A percentile compares a stretch with the other conserved stretches of the same genome.
Evolutionary conservation across 164 flowering plant genomes (phyloP).

Genomic region (Magnolia changhungtana): DNA sequence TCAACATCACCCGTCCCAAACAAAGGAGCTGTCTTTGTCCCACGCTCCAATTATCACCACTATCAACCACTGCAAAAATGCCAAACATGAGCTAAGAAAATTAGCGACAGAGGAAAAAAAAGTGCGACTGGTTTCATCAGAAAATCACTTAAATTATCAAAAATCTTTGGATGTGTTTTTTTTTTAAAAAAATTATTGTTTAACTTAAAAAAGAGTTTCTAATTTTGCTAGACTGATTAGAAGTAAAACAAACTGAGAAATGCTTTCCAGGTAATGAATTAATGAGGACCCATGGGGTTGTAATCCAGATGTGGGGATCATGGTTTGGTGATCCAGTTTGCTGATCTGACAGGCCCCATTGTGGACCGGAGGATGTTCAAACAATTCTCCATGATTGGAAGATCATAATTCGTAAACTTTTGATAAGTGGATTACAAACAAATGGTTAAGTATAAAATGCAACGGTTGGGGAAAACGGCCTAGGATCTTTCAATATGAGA

Average conservation of each 20-base stretch:
- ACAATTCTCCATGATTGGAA: too few species aligned
- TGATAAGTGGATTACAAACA: too few species aligned
- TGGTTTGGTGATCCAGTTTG: neutral
- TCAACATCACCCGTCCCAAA: slow-evolving; percentile 85
- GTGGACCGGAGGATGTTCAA: neutral
- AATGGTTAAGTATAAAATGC: too few species aligned
- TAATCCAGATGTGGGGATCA: neutral
- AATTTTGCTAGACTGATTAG: neutral
- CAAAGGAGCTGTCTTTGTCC: slow-evolving; percentile 97
- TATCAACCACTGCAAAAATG: slow-evolving; percentile 59
- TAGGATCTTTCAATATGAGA: too few species aligned
- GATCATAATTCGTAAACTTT: too few species aligned
- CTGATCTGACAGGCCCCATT: neutral
- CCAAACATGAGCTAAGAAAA: neutral
- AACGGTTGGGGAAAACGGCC: too few species aligned
- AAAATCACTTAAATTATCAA: neutral
- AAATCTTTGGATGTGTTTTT: neutral
- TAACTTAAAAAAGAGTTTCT: too few species aligned
- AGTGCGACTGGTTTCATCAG: neutral
- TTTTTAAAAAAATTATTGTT: too few species aligned
- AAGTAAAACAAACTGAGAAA: neutral
- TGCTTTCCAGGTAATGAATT: neutral
- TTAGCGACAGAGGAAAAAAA: neutral
- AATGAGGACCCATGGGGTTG: neutral
- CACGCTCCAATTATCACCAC: slow-evolving; percentile 98